Evolutionary conservation across 1,284 basidiomycete genomes (phyloP).

Genomic region (Rhodotorula sp.): DNA sequence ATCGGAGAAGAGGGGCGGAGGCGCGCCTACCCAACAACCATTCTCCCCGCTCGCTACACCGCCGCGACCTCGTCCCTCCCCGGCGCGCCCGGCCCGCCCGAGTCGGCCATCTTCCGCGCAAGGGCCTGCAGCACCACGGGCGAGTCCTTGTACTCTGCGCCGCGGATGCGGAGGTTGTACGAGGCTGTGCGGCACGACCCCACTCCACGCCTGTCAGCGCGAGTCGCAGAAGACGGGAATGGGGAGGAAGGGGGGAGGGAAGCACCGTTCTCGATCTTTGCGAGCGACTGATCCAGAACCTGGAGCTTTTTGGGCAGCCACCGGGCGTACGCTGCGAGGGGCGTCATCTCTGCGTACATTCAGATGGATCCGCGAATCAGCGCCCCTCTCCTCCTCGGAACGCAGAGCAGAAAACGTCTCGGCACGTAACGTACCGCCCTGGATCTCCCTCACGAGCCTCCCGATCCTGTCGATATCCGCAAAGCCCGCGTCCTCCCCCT

Average conservation of each 20-base stretch:
- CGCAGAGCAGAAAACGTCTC: not conserved
- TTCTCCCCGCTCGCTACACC: not conserved
- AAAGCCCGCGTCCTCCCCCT: conserved; percentile 4
- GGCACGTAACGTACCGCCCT: conserved; percentile 27
- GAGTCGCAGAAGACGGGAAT: not conserved
- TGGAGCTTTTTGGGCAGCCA: conserved; percentile 84
- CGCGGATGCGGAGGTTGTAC: conserved; percentile 45
- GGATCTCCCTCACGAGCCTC: conserved; percentile 64
- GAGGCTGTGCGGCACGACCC: conserved; percentile 29
- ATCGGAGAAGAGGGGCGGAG: no score
- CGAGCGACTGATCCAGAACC: conserved; percentile 79
- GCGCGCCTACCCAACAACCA: no score
- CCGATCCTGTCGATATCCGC: conserved; percentile 70
- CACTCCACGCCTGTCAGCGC: not conserved
- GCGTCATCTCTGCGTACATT: conserved; percentile 66
- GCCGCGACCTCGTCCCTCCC: not conserved
- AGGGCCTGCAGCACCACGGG: conserved; percentile 28
- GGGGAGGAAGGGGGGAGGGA: not conserved
- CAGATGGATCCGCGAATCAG: no score
- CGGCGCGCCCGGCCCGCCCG: not conserved
- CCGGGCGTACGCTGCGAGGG: conserved; percentile 65
- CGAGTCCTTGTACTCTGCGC: conserved; percentile 39
- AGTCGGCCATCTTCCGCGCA: conserved; percentile 13
- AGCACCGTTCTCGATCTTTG: conserved; percentile 92
- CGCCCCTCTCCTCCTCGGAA: no score